These are phyloP conservation scores for Gossypium lobatum DNA, from an alignment of 441 rosid genomes.

Conservation along the genomic window DNA sequence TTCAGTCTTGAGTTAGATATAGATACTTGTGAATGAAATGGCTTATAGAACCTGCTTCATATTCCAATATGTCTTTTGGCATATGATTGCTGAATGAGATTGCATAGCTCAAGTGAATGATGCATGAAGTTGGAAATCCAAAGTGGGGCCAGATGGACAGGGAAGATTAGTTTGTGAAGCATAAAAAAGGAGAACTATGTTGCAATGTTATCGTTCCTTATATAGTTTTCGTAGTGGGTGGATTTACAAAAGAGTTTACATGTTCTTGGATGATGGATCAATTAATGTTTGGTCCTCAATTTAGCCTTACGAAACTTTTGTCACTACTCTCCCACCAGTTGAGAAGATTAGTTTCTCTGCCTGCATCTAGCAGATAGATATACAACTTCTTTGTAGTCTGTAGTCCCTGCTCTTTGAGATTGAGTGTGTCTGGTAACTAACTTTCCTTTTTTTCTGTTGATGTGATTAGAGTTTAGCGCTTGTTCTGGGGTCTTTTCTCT, in stretches of 20 bases:
- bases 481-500: not conserved
- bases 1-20: not conserved
- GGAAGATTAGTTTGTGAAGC: slow-evolving; percentile 5
- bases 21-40: not conserved
- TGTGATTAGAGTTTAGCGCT: not conserved
- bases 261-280: not conserved
- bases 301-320: not conserved
- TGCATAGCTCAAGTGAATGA: not conserved
- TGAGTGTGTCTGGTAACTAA: not conserved
- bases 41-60: not conserved
- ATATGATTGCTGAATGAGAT: not conserved
- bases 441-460: slow-evolving; percentile 2
- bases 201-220: not conserved
- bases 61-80: not conserved
- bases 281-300: not conserved
- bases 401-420: not conserved
- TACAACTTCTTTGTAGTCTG: not conserved
- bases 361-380: not conserved
- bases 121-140: slow-evolving; percentile 17
- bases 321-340: not conserved
- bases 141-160: not conserved
- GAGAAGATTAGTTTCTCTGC: slow-evolving; percentile 9
- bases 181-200: not conserved
- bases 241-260: not conserved
- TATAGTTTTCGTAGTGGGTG: not conserved